phyloP scores from a whole-genome alignment of 2,329 filamentous ascomycete species.

The Fusarium austroafricanum region DNA sequence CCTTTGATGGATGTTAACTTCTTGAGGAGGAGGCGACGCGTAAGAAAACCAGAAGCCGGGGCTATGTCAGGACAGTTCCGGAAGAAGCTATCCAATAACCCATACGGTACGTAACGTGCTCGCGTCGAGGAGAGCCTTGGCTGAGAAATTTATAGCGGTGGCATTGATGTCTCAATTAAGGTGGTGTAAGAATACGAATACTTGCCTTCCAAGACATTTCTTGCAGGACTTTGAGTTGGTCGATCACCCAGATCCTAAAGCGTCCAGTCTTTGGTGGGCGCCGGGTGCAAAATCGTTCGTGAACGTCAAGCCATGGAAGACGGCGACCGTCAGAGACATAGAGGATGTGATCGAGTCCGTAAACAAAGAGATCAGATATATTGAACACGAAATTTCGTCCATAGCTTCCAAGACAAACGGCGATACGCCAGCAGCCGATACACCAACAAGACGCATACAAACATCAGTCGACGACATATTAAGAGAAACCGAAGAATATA shows the following conservation, averaged over 20 bases:
- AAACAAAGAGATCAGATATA: not conserved
- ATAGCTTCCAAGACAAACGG: not conserved
- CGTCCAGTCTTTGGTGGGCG: constrained; percentile 64
- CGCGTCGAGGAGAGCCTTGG: not conserved
- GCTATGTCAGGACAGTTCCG: constrained; percentile 61
- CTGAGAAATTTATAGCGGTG: constrained; percentile 59
- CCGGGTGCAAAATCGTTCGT: constrained; percentile 57
- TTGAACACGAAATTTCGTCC: not conserved
- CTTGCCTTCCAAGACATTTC: constrained; percentile 69
- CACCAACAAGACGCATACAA: too few relatives aligned
- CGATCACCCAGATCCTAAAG: constrained; percentile 66
- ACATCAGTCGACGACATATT: not conserved
- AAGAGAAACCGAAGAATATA: not conserved
- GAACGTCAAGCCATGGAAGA: constrained; percentile 35
- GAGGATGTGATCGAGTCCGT: not conserved
- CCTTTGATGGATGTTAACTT: constrained; percentile 65
- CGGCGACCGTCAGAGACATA: not conserved
- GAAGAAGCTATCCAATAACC: constrained; percentile 68
- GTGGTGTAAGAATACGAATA: constrained; percentile 61
- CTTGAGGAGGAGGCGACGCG: constrained; percentile 58
- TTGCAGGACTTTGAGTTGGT: constrained; percentile 70
- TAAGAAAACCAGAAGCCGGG: constrained; percentile 51
- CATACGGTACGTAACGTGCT: constrained; percentile 68
- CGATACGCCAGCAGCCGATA: not conserved
- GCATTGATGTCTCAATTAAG: constrained; percentile 72